These are phyloP conservation scores for Raddia distichophylla DNA, from an alignment of 176 grass and related monocot genomes.

Conservation along the genomic window DNA sequence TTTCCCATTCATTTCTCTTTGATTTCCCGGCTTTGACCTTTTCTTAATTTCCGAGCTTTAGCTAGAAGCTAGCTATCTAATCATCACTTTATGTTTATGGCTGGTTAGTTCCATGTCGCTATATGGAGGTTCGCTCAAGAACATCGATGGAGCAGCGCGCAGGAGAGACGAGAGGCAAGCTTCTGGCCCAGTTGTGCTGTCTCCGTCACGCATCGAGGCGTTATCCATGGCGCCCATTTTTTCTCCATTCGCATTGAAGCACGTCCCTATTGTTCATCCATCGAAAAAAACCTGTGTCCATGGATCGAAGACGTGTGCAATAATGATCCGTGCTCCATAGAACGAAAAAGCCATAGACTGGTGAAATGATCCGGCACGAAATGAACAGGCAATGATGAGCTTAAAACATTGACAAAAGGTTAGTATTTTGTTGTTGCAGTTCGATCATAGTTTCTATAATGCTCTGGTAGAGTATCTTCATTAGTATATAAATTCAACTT, in stretches of 20 bases:
- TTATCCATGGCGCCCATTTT: constrained; percentile 10
- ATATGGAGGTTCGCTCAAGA: neutral
- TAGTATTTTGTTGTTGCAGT: no score
- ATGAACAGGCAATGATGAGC: neutral
- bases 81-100: constrained; percentile 13
- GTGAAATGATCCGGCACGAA: no score
- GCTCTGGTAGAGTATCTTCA: no score
- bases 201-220: constrained; percentile 14
- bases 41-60: neutral
- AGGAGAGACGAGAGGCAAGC: neutral
- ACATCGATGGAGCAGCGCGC: neutral
- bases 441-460: no score
- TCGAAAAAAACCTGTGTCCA: neutral
- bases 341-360: no score
- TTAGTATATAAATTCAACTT: no score
- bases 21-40: constrained; percentile 2
- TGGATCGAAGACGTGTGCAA: neutral
- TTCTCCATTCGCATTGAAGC: neutral
- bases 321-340: neutral
- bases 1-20: neutral
- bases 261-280: neutral
- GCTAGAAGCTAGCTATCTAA: neutral
- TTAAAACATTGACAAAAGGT: neutral
- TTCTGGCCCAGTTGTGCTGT: neutral
- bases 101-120: constrained; percentile 42